Evolutionary conservation across 345 rosid genomes (phyloP), one percentile per base, ranked within the genome.

Genomic region (Ceriops decandra): DNA sequence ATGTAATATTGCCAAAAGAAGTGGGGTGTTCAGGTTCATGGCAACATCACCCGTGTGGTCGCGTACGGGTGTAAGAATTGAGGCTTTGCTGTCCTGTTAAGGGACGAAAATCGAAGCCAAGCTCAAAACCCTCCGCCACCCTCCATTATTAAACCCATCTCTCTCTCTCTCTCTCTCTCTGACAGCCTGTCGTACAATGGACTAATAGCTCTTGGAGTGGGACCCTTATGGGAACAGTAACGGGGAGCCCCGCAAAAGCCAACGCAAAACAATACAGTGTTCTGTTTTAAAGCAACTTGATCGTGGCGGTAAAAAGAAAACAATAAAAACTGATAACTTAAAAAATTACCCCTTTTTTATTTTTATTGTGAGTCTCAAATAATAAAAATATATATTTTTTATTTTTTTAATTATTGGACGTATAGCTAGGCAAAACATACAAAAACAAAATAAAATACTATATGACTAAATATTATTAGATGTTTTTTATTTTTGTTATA

Each of bases 31-130:
- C 63, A 71, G 62, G 26, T 26, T 26, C 64, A 61, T 20, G 4
- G 68, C 71, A 63, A 47, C 66, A 62, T 10, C 73, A 21, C 79
- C 7, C 77, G 80, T 69, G 82, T 56, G 78, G 78, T 27, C 36
- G 64, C 64, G 51, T 77, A 52, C 64, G 76, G 72, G 75, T 59
- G 74, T 60, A 67, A 47, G 26, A 36, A 38, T 4, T 57, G 52
- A 58, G 62, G 49, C 2, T 42, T 42, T 33, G 57, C 70, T 69
- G 77, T 67, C 76, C 56, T 63, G 74, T 67, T 67, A 70, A 78
- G 64, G 52, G 49, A 51, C 52, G 57, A 78, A 69, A 82, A 75
- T 60, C 30, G 54, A 35, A 58, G 76, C 64, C 74, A 61, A 60
- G 64, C 32, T 8, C 36, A 26, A 35, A 27, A 15, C 52, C 52